These are phyloP conservation scores for Forsythia suspensa DNA, from an alignment of 257 asterid species.

Conservation along the genomic window DNA sequence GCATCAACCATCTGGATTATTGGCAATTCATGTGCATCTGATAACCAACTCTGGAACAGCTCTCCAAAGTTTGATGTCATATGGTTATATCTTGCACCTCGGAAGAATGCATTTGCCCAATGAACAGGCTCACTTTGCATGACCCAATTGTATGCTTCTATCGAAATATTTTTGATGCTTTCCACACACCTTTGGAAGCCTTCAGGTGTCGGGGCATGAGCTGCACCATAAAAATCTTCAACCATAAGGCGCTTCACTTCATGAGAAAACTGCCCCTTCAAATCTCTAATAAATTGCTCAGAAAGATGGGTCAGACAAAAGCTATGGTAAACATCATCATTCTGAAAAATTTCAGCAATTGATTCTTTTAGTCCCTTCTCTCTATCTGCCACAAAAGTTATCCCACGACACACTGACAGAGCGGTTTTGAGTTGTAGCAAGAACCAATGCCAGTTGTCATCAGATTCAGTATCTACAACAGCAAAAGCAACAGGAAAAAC, in stretches of 20 bases:
- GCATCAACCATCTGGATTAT: slow-evolving; percentile 93
- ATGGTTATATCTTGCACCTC: slow-evolving; percentile 80
- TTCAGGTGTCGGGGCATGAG: slow-evolving; percentile 65
- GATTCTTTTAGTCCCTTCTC: slow-evolving; percentile 87
- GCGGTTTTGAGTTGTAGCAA: slow-evolving; percentile 76
- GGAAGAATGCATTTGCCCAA: slow-evolving; percentile 89
- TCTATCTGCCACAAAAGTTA: slow-evolving; percentile 83
- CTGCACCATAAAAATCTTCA: slow-evolving; percentile 74
- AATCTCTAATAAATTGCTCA: slow-evolving; percentile 78
- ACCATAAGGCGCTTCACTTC: slow-evolving; percentile 86
- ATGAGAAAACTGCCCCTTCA: slow-evolving; percentile 79
- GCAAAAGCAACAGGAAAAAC: slow-evolving; percentile 96
- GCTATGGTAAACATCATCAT: slow-evolving; percentile 75
- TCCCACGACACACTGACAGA: slow-evolving; percentile 52
- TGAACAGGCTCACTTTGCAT: slow-evolving; percentile 86
- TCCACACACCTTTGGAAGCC: slow-evolving; percentile 71
- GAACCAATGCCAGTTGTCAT: slow-evolving; percentile 94
- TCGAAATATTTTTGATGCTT: slow-evolving; percentile 72
- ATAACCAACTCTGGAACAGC: slow-evolving; percentile 78
- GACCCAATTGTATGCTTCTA: slow-evolving; percentile 82
- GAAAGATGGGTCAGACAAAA: slow-evolving; percentile 79
- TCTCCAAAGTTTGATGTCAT: slow-evolving; percentile 75
- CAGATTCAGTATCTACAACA: slow-evolving; percentile 83
- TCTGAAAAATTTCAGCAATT: slow-evolving; percentile 62
- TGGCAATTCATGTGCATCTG: slow-evolving; percentile 91